Base-by-base conservation (phyloP, 2,329 filamentous ascomycete genomes). In the Setomelanomma holmii region DNA sequence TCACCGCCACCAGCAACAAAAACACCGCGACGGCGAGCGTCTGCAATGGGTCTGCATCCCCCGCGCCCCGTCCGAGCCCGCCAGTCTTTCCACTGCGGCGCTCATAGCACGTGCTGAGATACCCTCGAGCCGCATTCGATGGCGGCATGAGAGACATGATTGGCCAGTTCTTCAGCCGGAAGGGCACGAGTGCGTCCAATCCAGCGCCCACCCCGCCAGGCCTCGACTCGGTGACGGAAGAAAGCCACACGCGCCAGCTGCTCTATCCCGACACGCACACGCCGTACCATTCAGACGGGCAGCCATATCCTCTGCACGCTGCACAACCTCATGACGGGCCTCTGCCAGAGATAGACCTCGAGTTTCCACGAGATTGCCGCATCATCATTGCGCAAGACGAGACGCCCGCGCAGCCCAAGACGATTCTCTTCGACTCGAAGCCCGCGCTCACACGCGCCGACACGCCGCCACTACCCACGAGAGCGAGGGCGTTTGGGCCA, bases 381-480 rank as follows among this genome's bases (percentile, higher is more conserved):
- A 74, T 78, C 53, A 73, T 78, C 55, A 74, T 78, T 30, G 76
- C 76, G 45, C 76, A 78, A 58, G 75, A 76, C 57, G 75, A 76
- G 55, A 68, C 68, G 19, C 66, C 64, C 17, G 52, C 67, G 40
- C 67, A 67, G 56, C 65, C 69, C 51, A 70, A 71, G 60, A 68
- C 71, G 14, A 66, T 77, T 34, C 67, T 78, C 34, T 78, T 75
- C 64, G 76, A 78, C 61, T 78, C 75, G 12, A 76, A 77, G 58
- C 72, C 72, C 2, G 60, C 59, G 58, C 63, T 65, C 24, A 59
- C 66, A 11, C 67, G 69, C 53, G 49, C 63, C 50, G 71, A 72
- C 11, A 67, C 72, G 27, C 67, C 67, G 8, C 57, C 66, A 5
- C 58, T 59, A 47, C 51, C 65, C 1, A 42, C 61, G 14, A 67